Conservation (phyloP, 352 stramenopile genomes). For the Globisporangium okanoganense region DNA sequence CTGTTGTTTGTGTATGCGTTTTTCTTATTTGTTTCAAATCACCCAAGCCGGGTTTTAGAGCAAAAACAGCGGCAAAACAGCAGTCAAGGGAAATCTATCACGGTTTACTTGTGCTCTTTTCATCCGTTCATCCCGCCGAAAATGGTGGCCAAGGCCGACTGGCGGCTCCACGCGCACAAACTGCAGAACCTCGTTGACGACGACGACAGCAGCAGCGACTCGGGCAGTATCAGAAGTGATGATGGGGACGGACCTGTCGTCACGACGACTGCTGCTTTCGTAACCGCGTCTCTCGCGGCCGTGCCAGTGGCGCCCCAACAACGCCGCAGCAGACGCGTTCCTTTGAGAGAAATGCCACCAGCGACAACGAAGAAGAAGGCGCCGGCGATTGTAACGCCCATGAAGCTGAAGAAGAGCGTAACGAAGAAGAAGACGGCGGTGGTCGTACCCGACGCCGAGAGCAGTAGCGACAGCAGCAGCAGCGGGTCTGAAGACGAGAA, state of each 20-base stretch:
- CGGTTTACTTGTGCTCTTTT: no score
- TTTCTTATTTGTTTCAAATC: no score
- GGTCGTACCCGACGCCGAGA: background rate
- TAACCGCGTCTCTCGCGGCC: background rate
- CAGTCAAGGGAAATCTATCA: no score
- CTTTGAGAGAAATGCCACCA: background rate
- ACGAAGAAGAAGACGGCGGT: conserved; percentile 12
- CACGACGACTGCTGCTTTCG: no score
- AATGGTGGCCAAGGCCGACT: background rate
- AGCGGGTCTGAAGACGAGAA: conserved; percentile 1
- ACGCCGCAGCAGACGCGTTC: background rate
- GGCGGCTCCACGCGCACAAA: conserved; percentile 11
- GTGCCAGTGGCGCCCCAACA: background rate
- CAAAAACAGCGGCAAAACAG: no score
- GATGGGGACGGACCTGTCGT: background rate
- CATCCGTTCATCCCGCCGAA: no score
- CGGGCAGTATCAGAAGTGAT: background rate
- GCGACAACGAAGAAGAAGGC: background rate
- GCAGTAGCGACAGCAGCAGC: background rate
- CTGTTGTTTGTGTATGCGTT: no score
- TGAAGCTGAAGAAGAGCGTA: background rate
- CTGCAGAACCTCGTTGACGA: conserved; percentile 11
- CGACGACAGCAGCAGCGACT: conserved; percentile 18
- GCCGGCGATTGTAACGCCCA: background rate
- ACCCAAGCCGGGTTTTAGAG: no score